Conservation (phyloP, 495 filamentous ascomycete genomes). For the Penicillium turbatum region DNA sequence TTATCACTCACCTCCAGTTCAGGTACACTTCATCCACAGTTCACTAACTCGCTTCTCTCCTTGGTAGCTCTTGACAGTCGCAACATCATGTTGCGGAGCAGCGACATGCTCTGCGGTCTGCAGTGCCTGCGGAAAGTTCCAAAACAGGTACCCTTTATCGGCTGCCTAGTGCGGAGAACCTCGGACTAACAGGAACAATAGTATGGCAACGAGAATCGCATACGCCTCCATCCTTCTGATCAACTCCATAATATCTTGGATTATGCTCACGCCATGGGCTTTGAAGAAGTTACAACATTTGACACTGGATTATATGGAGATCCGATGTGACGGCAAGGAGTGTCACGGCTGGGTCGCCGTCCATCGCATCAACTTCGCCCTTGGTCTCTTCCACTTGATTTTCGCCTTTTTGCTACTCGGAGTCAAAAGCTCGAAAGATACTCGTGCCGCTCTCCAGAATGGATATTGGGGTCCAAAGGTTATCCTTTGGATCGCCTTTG, state of each 20-base stretch:
- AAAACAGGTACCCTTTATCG: conserved; percentile 65
- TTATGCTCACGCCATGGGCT: conserved; percentile 99
- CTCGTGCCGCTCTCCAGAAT: conserved; percentile 86
- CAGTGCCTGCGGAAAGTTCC: conserved; percentile 91
- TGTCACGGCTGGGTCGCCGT: conserved; percentile 96
- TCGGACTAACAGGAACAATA: conserved; percentile 33
- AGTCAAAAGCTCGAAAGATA: conserved; percentile 80
- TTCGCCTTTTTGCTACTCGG: conserved; percentile 81
- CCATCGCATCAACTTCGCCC: conserved; percentile 94
- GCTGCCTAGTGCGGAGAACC: neutral
- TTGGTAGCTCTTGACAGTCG: conserved; percentile 66
- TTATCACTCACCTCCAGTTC: conserved; percentile 14
- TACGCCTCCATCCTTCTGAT: conserved; percentile 93
- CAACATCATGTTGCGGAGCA: conserved; percentile 86
- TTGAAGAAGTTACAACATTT: conserved; percentile 90
- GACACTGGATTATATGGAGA: conserved; percentile 91
- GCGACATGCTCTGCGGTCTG: conserved; percentile 93
- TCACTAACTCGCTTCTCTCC: conserved; percentile 1
- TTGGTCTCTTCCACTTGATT: conserved; percentile 87
- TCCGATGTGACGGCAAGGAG: conserved; percentile 82
- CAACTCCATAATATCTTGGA: conserved; percentile 96
- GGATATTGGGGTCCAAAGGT: conserved; percentile 90
- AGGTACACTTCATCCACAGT: conserved; percentile 20
- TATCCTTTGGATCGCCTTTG: conserved; percentile 77
- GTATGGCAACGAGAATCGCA: conserved; percentile 93